phyloP scores from a whole-genome alignment of 2,329 filamentous ascomycete species.

The Xylariaceae sp. region DNA sequence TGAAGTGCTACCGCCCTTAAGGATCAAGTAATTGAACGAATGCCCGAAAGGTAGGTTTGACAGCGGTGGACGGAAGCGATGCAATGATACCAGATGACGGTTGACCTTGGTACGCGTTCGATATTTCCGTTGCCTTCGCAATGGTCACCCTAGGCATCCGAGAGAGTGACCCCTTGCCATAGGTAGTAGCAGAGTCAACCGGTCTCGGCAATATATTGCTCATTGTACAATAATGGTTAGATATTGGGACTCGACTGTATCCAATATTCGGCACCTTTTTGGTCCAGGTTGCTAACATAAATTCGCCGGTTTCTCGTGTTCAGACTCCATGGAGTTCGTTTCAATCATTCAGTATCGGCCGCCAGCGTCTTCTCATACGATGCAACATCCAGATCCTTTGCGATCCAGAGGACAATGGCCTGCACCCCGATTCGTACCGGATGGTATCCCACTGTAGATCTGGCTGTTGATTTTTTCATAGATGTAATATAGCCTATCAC shows the following conservation, averaged over 20 bases:
- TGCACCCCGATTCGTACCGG: slow-evolving; percentile 57
- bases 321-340: background rate
- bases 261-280: background rate
- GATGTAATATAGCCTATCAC: slow-evolving; percentile 76
- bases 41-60: background rate
- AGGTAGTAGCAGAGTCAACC: background rate
- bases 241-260: slow-evolving; percentile 6
- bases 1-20: slow-evolving; percentile 8
- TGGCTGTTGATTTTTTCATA: slow-evolving; percentile 11
- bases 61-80: slow-evolving; percentile 2
- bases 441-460: slow-evolving; percentile 9
- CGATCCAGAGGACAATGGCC: slow-evolving; percentile 76
- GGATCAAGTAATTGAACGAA: slow-evolving; percentile 3
- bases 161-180: background rate
- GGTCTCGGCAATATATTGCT: background rate
- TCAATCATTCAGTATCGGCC: slow-evolving; percentile 29
- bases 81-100: slow-evolving; percentile 14
- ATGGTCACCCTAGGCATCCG: background rate
- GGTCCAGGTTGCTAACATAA: slow-evolving; percentile 1
- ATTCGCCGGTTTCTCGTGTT: slow-evolving; percentile 8
- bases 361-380: slow-evolving; percentile 68
- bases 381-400: slow-evolving; percentile 71
- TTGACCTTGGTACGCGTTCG: slow-evolving; percentile 5
- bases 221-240: background rate
- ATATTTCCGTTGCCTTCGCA: background rate